Percentiles rank a stretch among this genome's conserved stretches.
Evolutionary conservation across 2,329 filamentous ascomycete genomes (phyloP).

Genomic region (Beauveria scarabaeidicola): DNA sequence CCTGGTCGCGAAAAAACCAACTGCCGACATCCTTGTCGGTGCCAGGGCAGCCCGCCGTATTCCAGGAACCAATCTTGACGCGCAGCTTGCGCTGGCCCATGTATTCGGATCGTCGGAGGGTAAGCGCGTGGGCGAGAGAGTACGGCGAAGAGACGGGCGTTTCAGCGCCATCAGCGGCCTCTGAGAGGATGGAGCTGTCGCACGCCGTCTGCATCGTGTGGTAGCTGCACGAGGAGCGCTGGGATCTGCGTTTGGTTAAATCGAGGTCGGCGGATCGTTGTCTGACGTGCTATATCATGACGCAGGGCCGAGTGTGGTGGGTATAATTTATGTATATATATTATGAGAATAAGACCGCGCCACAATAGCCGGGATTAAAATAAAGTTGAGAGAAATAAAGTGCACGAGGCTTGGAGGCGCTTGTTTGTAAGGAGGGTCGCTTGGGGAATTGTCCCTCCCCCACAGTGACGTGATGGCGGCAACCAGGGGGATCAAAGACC

Average conservation of each 20-base stretch:
- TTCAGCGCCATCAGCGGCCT: conserved; percentile 35
- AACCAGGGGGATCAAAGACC: neutral
- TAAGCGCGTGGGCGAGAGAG: conserved; percentile 57
- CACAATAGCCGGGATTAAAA: neutral
- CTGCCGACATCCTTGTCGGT: conserved; percentile 79
- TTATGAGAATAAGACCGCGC: neutral
- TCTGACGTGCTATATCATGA: conserved; percentile 12
- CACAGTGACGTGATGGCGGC: conserved; percentile 10
- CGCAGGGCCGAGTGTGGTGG: neutral
- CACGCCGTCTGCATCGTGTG: conserved; percentile 20
- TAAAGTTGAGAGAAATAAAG: neutral
- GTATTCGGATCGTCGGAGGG: conserved; percentile 71
- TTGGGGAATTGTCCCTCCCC: neutral
- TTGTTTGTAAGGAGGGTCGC: neutral
- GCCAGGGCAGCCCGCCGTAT: conserved; percentile 75
- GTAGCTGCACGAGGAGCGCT: conserved; percentile 7
- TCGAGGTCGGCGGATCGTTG: neutral
- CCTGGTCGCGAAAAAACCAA: conserved; percentile 80
- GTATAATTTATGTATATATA: neutral
- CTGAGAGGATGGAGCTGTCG: conserved; percentile 24
- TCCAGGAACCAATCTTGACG: conserved; percentile 92
- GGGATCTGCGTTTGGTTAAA: neutral
- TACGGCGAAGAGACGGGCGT: conserved; percentile 37
- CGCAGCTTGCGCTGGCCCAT: conserved; percentile 64
- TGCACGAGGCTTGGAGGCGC: neutral